Evolutionary conservation across 2,329 filamentous ascomycete genomes (phyloP), one percentile per base, ranked within the genome.

Genomic region (Epichloe coenophiala): DNA sequence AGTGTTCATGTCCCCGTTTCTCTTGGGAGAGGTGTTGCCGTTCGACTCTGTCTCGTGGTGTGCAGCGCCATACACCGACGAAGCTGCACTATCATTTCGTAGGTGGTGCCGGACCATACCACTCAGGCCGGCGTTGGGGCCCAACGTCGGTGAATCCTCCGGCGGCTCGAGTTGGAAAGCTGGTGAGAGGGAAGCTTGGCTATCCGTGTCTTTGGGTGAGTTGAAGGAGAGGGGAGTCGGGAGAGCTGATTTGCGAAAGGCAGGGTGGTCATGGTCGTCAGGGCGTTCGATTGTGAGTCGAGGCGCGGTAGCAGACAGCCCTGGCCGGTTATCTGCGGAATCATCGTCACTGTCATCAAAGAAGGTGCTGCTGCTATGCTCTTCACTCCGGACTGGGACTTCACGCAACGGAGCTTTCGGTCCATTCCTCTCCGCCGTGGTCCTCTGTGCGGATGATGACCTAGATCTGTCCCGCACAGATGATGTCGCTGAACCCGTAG

Each of bases 71-170:
- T 88, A 88, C 27, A 93, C 74, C 0, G 88, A 94, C 1, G 91
- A 97, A 13, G 81, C 77, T 52, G 83, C 84, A 67, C 91, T 97
- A 55, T 84, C 81, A 36, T 81, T 81, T 47, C 93, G 81, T 40
- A 97, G 70, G 70, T 97, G 93, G 54, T 90, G 84, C 35, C 85
- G 81, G 44, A 95, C 83, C 72, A 95, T 78, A 2, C 85, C 86
- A 59, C 84, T 91, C 15, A 96, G 72, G 1, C 87, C 88, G 11
- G 62, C 50, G 15, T 72, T 72, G 0, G 86, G 83, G 2, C 85
- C 85, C 5, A 95, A 69, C 0, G 88, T 94, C 1, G 90, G 89
- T 0, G 89, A 95, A 59, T 95, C 88, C 9, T 64, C 63, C 0
- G 73, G 65, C 5, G 51, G 49, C 7, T 53, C 56, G 15, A 53